Percentiles rank a stretch among this genome's conserved stretches.
These are phyloP conservation scores for Fusarium globosum DNA, from an alignment of 2,329 filamentous ascomycete species.

Conservation along the genomic window DNA sequence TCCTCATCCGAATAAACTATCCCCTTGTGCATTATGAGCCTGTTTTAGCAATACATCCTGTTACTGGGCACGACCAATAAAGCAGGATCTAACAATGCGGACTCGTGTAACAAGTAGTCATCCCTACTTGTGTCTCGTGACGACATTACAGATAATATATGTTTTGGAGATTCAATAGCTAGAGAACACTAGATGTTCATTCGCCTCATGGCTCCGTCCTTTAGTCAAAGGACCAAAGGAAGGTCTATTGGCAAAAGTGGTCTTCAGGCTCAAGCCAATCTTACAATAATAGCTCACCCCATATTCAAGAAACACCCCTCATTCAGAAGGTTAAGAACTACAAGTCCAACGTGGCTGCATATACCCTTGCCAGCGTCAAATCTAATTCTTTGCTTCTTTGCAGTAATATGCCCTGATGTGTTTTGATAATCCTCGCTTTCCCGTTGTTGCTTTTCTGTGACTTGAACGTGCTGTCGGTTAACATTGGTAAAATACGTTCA, in stretches of 20 bases:
- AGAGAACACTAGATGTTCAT: background rate
- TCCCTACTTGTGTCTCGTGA: background rate
- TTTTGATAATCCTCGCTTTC: conserved; percentile 5
- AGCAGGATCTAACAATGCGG: background rate
- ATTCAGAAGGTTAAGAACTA: background rate
- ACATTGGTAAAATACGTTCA: conserved; percentile 11
- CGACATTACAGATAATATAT: background rate
- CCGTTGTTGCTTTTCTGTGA: background rate
- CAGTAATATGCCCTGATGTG: conserved; percentile 6
- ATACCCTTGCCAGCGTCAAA: background rate
- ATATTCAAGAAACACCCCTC: background rate
- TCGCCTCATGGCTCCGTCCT: background rate
- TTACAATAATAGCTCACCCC: background rate
- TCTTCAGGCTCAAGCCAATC: background rate
- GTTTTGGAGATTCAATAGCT: background rate
- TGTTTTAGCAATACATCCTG: background rate
- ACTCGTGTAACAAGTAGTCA: background rate
- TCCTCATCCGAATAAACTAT: conserved; percentile 25
- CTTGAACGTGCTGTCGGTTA: background rate
- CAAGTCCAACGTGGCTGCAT: background rate
- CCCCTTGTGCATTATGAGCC: conserved; percentile 8
- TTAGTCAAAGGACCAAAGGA: background rate
- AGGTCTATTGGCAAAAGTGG: background rate
- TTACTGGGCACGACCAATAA: background rate
- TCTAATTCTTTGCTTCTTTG: too few species aligned